Base-by-base conservation (phyloP, 1,284 basidiomycete species). In the Moesziomyces sp. region DNA sequence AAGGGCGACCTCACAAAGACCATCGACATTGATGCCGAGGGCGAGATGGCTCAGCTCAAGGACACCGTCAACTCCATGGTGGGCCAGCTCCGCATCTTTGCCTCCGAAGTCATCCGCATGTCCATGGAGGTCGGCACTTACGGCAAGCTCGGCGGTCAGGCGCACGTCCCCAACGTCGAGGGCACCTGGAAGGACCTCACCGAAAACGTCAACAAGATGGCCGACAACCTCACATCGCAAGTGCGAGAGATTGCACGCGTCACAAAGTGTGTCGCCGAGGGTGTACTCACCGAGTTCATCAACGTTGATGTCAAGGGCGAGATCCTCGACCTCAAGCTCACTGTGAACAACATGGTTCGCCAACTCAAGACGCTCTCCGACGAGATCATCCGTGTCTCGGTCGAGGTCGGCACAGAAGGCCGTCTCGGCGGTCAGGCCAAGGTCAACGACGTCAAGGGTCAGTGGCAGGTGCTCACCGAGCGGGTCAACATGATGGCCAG, bases 261-360 rank as follows among this genome's bases (percentile, higher is more conserved):
- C 19, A 84, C 83, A 28, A 84, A 84, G 46, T 84, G 83, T 46
- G 96, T 99, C 73, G 96, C 97, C 1, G 88, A 91, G 67, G 97
- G 97, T 57, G 93, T 98, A 81, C 87, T 98, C 52, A 89, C 88
- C 74, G 92, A 94, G 85, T 91, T 91, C 46, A 93, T 98, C 85
- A 91, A 93, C 71, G 94, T 97, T 71, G 94, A 97, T 81, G 95
- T 96, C 24, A 93, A 95, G 84, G 95, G 96, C 65, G 96, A 98
- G 86, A 97, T 99, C 88, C 87, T 97, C 9, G 94, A 97, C 76
- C 87, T 98, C 84, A 98, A 88, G 82, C 85, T 86, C 40, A 84
- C 83, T 9, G 83, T 84, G 63, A 84, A 84, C 71, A 83, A 84
- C 70, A 84, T 84, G 83, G 82, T 73, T 35, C 58, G 80, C 19